A percentile compares a stretch with the other conserved stretches of the same genome.
These are phyloP conservation scores for Aspergillus ellipticus DNA, from an alignment of 495 filamentous ascomycete species.

Conservation along the genomic window DNA sequence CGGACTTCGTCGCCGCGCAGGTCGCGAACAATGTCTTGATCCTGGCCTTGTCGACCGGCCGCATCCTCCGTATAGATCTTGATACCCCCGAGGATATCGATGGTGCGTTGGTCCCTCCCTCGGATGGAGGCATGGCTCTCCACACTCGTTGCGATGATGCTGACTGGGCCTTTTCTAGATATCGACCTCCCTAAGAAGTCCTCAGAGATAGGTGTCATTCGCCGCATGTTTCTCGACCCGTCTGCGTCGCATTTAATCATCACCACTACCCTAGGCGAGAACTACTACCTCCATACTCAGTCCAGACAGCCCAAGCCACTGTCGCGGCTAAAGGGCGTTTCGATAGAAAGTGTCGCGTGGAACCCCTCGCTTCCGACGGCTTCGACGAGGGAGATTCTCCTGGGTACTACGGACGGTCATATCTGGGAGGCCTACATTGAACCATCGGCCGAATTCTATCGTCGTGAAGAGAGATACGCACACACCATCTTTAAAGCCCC, in stretches of 20 bases:
- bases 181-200: slow-evolving; percentile 95
- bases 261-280: slow-evolving; percentile 86
- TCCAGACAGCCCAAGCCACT: slow-evolving; percentile 81
- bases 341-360: slow-evolving; percentile 89
- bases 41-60: slow-evolving; percentile 79
- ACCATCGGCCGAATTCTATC: slow-evolving; percentile 86
- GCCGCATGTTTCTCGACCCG: slow-evolving; percentile 93
- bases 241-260: slow-evolving; percentile 93
- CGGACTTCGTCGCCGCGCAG: slow-evolving; percentile 93
- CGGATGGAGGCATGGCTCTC: background rate
- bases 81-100: slow-evolving; percentile 94
- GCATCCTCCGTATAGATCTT: slow-evolving; percentile 89
- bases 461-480: slow-evolving; percentile 89
- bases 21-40: slow-evolving; percentile 97
- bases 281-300: slow-evolving; percentile 96
- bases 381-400: slow-evolving; percentile 90
- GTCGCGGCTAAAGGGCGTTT: slow-evolving; percentile 76
- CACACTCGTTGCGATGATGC: slow-evolving; percentile 17
- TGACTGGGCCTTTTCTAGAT: slow-evolving; percentile 50
- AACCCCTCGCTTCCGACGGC: slow-evolving; percentile 94
- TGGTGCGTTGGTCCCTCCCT: slow-evolving; percentile 49
- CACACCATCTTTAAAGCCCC: slow-evolving; percentile 72
- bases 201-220: slow-evolving; percentile 85
- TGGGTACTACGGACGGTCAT: slow-evolving; percentile 88
- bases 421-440: slow-evolving; percentile 97